These are phyloP conservation scores for Chlorella sp. DNA, from an alignment of 139 green algal genomes.

Conservation along the genomic window DNA sequence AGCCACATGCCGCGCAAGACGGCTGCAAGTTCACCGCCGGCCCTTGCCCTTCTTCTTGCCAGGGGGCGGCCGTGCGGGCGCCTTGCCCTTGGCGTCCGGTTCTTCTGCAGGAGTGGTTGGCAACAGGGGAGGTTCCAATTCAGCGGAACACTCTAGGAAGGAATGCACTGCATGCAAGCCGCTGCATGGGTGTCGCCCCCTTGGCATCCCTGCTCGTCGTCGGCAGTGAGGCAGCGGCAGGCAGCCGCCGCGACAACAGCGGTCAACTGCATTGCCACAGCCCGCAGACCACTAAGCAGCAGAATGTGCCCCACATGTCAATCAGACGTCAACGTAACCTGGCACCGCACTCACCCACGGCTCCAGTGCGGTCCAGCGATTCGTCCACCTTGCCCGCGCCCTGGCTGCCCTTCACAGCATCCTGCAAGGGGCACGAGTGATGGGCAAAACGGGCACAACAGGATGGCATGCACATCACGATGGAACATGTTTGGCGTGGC, in stretches of 20 bases:
- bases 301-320: neutral
- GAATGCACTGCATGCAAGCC: no score
- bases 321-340: neutral
- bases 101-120: neutral
- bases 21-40: neutral
- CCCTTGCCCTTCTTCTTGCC: slow-evolving; percentile 8
- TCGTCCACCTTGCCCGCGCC: slow-evolving; percentile 69
- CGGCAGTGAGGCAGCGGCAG: neutral
- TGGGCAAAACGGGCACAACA: no score
- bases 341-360: neutral
- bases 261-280: no score
- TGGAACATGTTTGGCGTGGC: no score
- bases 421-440: no score
- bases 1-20: no score
- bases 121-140: no score
- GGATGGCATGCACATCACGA: no score
- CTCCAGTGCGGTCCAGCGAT: slow-evolving; percentile 52
- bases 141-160: no score
- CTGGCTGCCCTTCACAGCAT: slow-evolving; percentile 81
- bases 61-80: neutral
- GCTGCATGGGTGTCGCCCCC: no score
- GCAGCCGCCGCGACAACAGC: no score
- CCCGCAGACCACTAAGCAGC: neutral
- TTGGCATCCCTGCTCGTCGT: no score
- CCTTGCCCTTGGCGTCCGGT: neutral